Evolutionary conservation across 257 asterid species (phyloP), one percentile per base, ranked within the genome.

Genomic region (Avicennia marina): DNA sequence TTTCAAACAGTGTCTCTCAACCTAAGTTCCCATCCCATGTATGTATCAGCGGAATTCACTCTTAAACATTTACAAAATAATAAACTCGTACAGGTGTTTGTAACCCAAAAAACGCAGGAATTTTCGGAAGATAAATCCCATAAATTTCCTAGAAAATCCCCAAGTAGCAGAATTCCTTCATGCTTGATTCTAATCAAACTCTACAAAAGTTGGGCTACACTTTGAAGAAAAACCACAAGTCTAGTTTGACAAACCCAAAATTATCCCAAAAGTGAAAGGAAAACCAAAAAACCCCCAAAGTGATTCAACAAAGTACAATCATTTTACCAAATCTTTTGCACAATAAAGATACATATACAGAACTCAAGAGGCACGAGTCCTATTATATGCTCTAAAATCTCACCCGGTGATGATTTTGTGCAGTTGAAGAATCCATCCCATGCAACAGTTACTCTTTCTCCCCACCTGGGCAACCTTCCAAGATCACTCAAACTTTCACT

Each of bases 351-450:
- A 9, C 44, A 38, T 16, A 38, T 12, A 38, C 4, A 38, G 6
- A 6, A 9, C 4, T 38, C 1, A 12, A 38, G 1, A 38, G 44
- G 9, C 44, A 9, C 11, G 44, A 6, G 44, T 38, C 11, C 15
- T 38, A 9, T 2, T 38, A 1, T 29, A 43, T 43, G 4, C 7
- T 43, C 18, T 41, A 44, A 44, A 47, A 59, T 19, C 47, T 39
- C 60, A 87, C 94, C 95, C 82, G 95, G 48, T 72, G 84, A 61
- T 75, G 88, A 43, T 53, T 75, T 7, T 73, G 86, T 41, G 73
- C 73, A 48, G 55, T 70, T 50, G 94, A 79, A 63, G 90, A 69
- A 69, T 83, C 95, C 95, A 89, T 89, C 50, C 67, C 77, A 73
- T 72, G 67, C 80, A 72, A 50, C 44, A 38, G 29, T 33, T 10